Evolutionary conservation across 2,329 filamentous ascomycete genomes (phyloP).

Genomic region (Fusarium musae): DNA sequence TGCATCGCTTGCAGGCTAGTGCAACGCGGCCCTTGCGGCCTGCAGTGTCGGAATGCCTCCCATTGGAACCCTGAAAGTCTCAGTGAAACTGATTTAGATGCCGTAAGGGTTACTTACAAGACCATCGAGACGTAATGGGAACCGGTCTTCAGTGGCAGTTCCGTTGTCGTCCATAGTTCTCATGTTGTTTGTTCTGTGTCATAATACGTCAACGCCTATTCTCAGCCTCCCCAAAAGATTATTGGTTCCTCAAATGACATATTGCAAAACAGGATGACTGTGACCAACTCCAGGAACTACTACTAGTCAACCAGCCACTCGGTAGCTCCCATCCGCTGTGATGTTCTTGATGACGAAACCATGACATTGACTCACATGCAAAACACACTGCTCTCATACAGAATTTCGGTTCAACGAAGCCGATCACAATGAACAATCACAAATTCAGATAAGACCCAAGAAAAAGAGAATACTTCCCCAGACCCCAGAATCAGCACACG

Average conservation of each 20-base stretch:
- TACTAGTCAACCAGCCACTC: background rate
- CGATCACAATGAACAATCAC: background rate
- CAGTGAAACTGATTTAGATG: fast-evolving
- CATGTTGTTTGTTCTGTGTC: background rate
- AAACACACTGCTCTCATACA: too few relatives aligned
- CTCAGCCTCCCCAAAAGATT: too few relatives aligned
- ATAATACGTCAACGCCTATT: background rate
- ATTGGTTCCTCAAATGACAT: too few relatives aligned
- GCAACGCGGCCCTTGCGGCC: background rate
- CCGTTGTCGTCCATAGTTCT: background rate
- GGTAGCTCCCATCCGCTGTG: background rate
- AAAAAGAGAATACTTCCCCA: background rate
- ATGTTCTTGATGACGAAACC: background rate
- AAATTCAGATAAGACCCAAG: background rate
- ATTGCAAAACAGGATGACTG: background rate
- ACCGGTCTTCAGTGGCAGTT: too few relatives aligned
- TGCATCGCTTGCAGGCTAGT: background rate
- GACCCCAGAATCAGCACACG: background rate
- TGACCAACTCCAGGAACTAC: background rate
- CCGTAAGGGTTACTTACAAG: fast-evolving
- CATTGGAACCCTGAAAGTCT: background rate
- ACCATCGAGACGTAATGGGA: fast-evolving
- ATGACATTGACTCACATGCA: background rate
- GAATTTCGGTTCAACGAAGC: background rate
- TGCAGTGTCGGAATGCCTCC: background rate